Base-by-base conservation (phyloP, 257 asterid genomes). In the Ilex aquifolium region DNA sequence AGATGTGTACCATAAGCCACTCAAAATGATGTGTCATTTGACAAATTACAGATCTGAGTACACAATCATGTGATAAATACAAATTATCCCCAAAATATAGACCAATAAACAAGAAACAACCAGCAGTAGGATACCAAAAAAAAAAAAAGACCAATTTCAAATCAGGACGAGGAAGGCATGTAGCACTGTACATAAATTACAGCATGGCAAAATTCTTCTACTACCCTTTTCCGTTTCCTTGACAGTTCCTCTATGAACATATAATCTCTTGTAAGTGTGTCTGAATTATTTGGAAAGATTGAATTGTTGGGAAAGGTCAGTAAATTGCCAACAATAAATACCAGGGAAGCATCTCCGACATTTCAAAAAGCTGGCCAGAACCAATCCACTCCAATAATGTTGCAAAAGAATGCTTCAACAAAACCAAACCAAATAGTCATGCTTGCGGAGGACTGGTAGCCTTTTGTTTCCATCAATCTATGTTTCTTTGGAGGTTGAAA, bases 181-280 rank as follows among this genome's bases (percentile, higher is more conserved):
- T 62, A 74, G 77, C 78, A 76, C 87, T 82, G 87, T 87, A 82
- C 95, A 87, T 76, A 78, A 87, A 77, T 76, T 73, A 80, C 81
- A 72, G 72, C 75, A 76, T 69, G 64, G 68, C 74, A 65, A 72
- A 67, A 65, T 44, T 66, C 77, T 67, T 61, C 79, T 44, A 59
- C 75, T 63, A 55, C 58, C 76, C 60, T 73, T 69, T 64, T 39
- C 81, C 73, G 48, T 21, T 66, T 59, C 27, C 65, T 50, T 13
- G 53, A 59, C 4, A 42, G 10, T 42, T 60, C 65, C 67, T 49
- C 72, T 68, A 68, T 66, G 76, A 74, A 75, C 61, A 62, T 56
- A 67, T 51, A 65, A 36, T 36, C 15, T 10, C 71, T 78, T 70
- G 71, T 71, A 66, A 64, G 13, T 62, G 63, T 67, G 30, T 65